Evolutionary conservation across 768 basidiomycete species (phyloP).

Genomic region (Boletales sp.): DNA sequence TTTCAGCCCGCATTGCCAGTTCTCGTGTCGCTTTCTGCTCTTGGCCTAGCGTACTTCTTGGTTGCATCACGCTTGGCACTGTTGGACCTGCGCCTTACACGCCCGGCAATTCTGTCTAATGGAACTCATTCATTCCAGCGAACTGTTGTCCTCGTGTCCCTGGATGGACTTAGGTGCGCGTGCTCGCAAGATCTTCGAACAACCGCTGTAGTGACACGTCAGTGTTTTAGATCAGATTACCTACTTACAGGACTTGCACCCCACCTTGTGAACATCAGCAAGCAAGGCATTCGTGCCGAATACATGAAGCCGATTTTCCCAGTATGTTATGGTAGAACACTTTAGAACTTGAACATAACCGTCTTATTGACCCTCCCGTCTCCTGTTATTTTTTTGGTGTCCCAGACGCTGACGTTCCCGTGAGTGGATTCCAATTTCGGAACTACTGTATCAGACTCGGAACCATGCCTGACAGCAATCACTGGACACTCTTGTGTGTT

Average conservation of each 20-base stretch:
- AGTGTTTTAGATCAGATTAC: conserved; percentile 61
- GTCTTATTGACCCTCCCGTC: neutral
- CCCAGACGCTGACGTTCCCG: conserved; percentile 83
- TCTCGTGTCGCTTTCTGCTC: neutral
- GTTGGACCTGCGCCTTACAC: neutral
- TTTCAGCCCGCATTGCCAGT: neutral
- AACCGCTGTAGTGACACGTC: conserved; percentile 1
- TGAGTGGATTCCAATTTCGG: conserved; percentile 37
- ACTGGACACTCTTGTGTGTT: conserved; percentile 77
- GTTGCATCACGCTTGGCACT: neutral
- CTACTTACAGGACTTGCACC: conserved; percentile 78
- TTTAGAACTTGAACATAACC: neutral
- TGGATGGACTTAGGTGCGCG: conserved; percentile 59
- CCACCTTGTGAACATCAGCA: conserved; percentile 68
- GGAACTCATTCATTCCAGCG: conserved; percentile 76
- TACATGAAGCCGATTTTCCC: conserved; percentile 82
- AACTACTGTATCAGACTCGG: neutral
- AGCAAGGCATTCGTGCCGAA: conserved; percentile 75
- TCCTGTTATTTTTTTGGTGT: neutral
- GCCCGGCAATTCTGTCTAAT: conserved; percentile 46
- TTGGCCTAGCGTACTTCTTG: conserved; percentile 6
- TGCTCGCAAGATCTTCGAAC: neutral
- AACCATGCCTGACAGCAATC: conserved; percentile 51
- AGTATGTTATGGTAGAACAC: conserved; percentile 39
- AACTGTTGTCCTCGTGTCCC: conserved; percentile 80